These are phyloP conservation scores for Penicillium steckii DNA, from an alignment of 495 filamentous ascomycete genomes.

Conservation along the genomic window DNA sequence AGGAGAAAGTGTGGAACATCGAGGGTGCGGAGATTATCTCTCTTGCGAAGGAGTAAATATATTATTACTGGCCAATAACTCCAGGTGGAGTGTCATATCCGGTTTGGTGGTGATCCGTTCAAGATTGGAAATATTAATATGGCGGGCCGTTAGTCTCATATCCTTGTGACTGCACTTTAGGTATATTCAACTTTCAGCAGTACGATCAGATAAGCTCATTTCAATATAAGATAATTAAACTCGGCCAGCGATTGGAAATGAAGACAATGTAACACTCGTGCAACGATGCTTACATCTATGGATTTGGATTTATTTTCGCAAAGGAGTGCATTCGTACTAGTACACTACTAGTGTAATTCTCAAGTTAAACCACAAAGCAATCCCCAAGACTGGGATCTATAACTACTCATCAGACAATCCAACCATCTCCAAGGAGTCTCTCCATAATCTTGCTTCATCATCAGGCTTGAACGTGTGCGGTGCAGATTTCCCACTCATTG, in stretches of 20 bases:
- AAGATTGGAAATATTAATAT: too few relatives aligned
- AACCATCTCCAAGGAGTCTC: slow-evolving; percentile 43
- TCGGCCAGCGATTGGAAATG: not conserved
- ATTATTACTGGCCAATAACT: too few relatives aligned
- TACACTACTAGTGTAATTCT: not conserved
- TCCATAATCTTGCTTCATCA: slow-evolving; percentile 43
- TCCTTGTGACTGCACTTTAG: too few relatives aligned
- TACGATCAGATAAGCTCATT: not conserved
- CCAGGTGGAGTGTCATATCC: too few relatives aligned
- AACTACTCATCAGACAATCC: slow-evolving; percentile 18
- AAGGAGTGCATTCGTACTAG: too few relatives aligned
- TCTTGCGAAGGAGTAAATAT: slow-evolving; percentile 22
- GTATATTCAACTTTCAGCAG: too few relatives aligned
- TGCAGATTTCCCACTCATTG: slow-evolving; percentile 26
- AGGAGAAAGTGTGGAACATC: slow-evolving; percentile 45
- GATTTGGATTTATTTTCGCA: too few relatives aligned
- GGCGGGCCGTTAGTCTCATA: too few relatives aligned
- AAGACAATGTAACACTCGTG: too few relatives aligned
- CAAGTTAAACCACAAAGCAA: not conserved
- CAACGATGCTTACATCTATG: too few relatives aligned
- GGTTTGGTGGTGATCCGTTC: too few relatives aligned
- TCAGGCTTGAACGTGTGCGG: slow-evolving; percentile 35
- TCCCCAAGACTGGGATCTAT: too few relatives aligned
- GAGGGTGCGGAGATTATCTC: slow-evolving; percentile 37
- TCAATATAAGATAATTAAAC: not conserved